Conservation (phyloP, 192 early-diverging fungal species). For the Linderina pennispora region DNA sequence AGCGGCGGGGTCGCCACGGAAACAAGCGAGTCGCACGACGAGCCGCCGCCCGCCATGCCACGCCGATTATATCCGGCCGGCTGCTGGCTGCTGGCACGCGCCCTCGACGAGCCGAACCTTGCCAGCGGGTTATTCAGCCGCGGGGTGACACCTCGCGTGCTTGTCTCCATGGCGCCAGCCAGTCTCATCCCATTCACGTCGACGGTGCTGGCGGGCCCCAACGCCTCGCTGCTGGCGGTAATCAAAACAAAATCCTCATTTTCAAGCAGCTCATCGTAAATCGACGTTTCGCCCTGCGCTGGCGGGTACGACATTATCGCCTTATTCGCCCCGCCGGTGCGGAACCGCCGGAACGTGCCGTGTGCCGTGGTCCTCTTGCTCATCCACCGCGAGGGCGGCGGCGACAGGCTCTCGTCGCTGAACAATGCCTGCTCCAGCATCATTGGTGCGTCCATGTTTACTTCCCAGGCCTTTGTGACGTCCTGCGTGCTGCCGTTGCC, state of each 20-base stretch:
- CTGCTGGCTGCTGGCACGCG: no score
- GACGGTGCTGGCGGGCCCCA: no score
- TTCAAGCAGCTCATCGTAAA: conserved; percentile 2
- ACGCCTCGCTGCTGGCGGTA: conserved; percentile 43
- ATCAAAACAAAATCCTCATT: conserved; percentile 44
- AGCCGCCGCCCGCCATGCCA: no score
- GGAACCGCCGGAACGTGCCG: conserved; percentile 36
- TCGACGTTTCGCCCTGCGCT: conserved; percentile 6
- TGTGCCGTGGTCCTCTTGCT: conserved; percentile 37
- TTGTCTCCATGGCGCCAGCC: neutral
- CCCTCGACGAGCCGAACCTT: conserved; percentile 1
- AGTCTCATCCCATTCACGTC: no score
- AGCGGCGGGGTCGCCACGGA: conserved; percentile 38
- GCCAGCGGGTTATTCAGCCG: conserved; percentile 6
- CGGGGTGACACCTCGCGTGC: conserved; percentile 5
- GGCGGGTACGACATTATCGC: conserved; percentile 44
- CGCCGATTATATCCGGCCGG: no score
- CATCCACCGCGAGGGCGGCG: conserved; percentile 22
- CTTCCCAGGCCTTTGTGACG: conserved; percentile 11
- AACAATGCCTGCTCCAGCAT: conserved; percentile 36
- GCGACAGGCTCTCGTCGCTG: conserved; percentile 30
- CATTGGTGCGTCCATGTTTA: conserved; percentile 29
- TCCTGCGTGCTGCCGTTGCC: conserved; percentile 24
- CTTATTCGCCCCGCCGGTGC: conserved; percentile 17
- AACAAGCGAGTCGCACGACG: conserved; percentile 44